phyloP scores from a whole-genome alignment of 169 alveolate species.

The Eimeria zaria region DNA sequence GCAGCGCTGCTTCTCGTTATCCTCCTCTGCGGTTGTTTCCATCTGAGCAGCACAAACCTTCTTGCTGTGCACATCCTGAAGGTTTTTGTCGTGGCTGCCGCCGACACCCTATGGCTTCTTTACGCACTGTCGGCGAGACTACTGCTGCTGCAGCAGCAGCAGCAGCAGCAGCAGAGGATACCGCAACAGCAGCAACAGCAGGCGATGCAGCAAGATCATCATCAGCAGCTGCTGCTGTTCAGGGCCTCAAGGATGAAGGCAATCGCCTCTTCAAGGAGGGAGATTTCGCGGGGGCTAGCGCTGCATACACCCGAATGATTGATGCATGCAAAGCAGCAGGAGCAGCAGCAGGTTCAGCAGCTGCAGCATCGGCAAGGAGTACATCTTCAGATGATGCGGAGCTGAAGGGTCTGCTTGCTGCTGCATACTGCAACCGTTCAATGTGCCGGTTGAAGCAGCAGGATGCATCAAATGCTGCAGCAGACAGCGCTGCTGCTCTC shows the following conservation, averaged over 20 bases:
- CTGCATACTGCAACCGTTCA: conserved; percentile 29
- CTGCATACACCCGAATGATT: not conserved
- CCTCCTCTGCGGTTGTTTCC: too few species aligned
- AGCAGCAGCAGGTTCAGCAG: not conserved
- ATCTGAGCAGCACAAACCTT: too few species aligned
- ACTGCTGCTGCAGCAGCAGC: conserved; percentile 25
- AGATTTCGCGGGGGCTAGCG: not conserved
- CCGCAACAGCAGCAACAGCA: conserved; percentile 11
- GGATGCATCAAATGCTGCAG: not conserved
- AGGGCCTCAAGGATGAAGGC: not conserved
- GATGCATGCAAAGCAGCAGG: conserved; percentile 25
- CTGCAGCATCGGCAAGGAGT: not conserved
- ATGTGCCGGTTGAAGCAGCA: conserved; percentile 51
- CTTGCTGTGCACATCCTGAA: too few species aligned
- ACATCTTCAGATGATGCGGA: too few species aligned
- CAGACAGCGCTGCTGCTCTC: conserved; percentile 45
- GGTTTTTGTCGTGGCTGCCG: too few species aligned
- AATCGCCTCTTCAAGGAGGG: conserved; percentile 15
- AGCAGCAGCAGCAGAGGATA: not conserved
- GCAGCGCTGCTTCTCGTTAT: not conserved
- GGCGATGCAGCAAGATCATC: not conserved
- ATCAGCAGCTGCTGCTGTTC: not conserved
- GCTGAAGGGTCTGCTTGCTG: conserved; percentile 3
- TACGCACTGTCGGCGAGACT: conserved; percentile 3
- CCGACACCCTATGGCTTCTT: conserved; percentile 31